Percentiles rank a stretch among this genome's conserved stretches.
These are phyloP conservation scores for Glycine latifolia DNA, from an alignment of 306 rosid genomes.

Conservation along the genomic window DNA sequence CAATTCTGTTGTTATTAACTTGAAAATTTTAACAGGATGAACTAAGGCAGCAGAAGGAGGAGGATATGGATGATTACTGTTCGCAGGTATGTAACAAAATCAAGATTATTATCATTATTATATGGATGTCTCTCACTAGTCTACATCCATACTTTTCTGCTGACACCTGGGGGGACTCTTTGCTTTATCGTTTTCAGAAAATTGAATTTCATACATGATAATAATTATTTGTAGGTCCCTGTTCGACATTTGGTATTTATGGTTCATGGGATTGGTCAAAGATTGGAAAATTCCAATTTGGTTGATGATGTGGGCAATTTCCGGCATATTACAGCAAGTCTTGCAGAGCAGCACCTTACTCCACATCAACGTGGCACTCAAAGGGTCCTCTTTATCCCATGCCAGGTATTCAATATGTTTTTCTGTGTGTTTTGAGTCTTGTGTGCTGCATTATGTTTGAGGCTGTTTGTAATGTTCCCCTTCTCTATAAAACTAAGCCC, in stretches of 20 bases:
- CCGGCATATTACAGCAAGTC: slow-evolving; percentile 82
- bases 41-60: slow-evolving; percentile 92
- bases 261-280: slow-evolving; percentile 99
- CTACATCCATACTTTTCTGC: slow-evolving; percentile 21
- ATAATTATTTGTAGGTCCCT: slow-evolving; percentile 77
- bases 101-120: slow-evolving; percentile 36
- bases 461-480: not conserved
- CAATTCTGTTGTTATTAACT: slow-evolving; percentile 38
- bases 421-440: slow-evolving; percentile 20
- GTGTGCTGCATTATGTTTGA: slow-evolving; percentile 9
- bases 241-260: slow-evolving; percentile 96
- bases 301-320: slow-evolving; percentile 90
- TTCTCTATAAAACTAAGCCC: slow-evolving; percentile 28
- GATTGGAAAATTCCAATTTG: slow-evolving; percentile 97
- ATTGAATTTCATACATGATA: slow-evolving; percentile 28
- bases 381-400: slow-evolving; percentile 95
- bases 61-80: slow-evolving; percentile 94
- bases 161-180: slow-evolving; percentile 26
- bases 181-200: slow-evolving; percentile 20
- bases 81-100: slow-evolving; percentile 71
- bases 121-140: slow-evolving; percentile 27
- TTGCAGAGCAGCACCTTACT: slow-evolving; percentile 89
- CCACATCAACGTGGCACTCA: slow-evolving; percentile 78
- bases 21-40: slow-evolving; percentile 66
- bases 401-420: slow-evolving; percentile 69